Base-by-base conservation (phyloP, 129 eudicot genomes). In the Silybum marianum region DNA sequence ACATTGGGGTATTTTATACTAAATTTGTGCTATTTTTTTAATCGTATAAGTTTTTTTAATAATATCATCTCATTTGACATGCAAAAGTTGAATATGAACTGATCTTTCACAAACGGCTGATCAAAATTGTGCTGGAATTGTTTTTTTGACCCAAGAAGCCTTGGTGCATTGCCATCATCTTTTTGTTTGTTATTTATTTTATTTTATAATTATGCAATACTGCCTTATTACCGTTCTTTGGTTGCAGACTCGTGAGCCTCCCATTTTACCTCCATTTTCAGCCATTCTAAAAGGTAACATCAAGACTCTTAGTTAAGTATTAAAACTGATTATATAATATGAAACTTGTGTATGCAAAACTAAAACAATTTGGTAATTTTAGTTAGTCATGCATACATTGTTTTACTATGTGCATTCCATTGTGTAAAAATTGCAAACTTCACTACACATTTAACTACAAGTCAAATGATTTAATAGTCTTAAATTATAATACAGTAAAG, bases 241-340 rank as follows among this genome's bases (percentile, higher is more conserved):
- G 75, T 83, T 83, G 83, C 79, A 83, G 86, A 83, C 78, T 42
- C 78, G 86, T 72, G 62, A 78, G 12, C 86, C 86, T 8, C 86
- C 83, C 26, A 83, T 83, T 65, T 78, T 83, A 78, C 86, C 86
- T 65, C 78, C 83, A 0, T 83, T 83, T 65, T 83, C 86, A 0
- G 83, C 69, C 18, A 62, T 83, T 58, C 70, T 83, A 67, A 72
- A 83, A 83, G 86, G 86, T 83, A 83, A 62, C 14, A 21, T 9
- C 16, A 1, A 77, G 16, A 63, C 25, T 40, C 10, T 83, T 83
- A 25, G 51, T 71, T 76, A 23, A 76, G 12, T 19, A 44, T 24
- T 75, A 51, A 48, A 36, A 36, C 9, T 34, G 60, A 24, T 32
- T 21, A n/a, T 36, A 22, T 32, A n/a, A 48, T 18, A 76, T 71